Evolutionary conservation across 2,329 filamentous ascomycete species (phyloP), one percentile per base, ranked within the genome.

Genomic region (Xylariaceae sp.): DNA sequence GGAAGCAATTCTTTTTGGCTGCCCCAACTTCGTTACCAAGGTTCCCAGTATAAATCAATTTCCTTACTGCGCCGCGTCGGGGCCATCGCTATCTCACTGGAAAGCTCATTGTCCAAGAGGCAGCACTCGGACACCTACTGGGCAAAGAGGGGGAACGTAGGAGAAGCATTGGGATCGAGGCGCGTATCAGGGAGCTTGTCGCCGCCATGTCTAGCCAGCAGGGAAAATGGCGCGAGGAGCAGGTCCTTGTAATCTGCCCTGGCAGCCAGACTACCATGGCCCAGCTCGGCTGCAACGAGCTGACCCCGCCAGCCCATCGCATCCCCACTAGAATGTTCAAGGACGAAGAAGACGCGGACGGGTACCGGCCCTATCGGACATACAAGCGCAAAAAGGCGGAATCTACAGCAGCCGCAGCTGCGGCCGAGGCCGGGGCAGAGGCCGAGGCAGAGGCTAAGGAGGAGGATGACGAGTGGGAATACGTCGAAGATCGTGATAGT

Each of bases 241-340:
- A 79, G 68, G 66, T 79, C 56, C 73, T 80, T 57, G 64, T 89
- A 60, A 81, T 89, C 65, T 83, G 82, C 63, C 84, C 85, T 23
- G 89, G 89, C 59, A 95, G 88, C 61, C 82, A 85, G 65, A 90
- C 83, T 50, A 95, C 88, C 43, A 79, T 94, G 68, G 89, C 88
- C 51, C 88, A 95, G 73, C 76, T 95, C 28, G 89, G 89, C 36
- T 83, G 92, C 53, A 82, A 81, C 53, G 89, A 96, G 69, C 83
- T 97, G 62, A 94, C 89, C 24, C 89, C 88, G 30, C 88, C 92
- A n/a, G 76, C 81, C 46, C 78, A 86, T 61, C 85, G 88, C 51
- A 77, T 97, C 51, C 81, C 85, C 21, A 96, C 90, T 64, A 84
- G 92, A 68, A 95, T 98, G 88, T 98, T 97, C 37, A 79, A 81